Evolutionary conservation across 1,284 basidiomycete species (phyloP), one percentile per base, ranked within the genome.

Genomic region (Ganoderma lingzhi): DNA sequence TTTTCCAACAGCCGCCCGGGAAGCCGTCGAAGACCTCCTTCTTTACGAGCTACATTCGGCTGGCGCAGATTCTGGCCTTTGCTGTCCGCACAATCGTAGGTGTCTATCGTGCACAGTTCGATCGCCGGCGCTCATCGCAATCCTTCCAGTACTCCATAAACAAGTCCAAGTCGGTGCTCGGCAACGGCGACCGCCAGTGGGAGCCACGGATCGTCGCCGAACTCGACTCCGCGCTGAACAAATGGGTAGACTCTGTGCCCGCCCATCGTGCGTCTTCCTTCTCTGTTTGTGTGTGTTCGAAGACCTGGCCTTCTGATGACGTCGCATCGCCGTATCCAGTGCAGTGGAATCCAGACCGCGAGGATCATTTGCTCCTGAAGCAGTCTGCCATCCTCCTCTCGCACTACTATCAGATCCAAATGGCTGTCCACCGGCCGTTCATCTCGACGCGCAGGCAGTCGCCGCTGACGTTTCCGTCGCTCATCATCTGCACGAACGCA

Each of bases 401-500:
- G 32, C 81, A 83, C 37, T 90, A 89, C 76, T 90, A 90, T 75
- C 84, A 87, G 63, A 78, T 85, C 3, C 85, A 84, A 67, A 89
- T 90, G 68, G 80, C 87, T 60, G 84, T 90, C 28, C 90, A 90
- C 76, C 83, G 88, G 1, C 88, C 88, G 0, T 90, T 90, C 80
- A 90, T 90, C 66, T 64, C 63, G 35, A 48, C 23, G 45, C 37
- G 51, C 30, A 28, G 63, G 32, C 19, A 82, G 62, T 82, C 82
- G 0, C 77, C 82, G 0, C 75, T 84, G 6, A 78, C 81, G 6
- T 83, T 85, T 73, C 87, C 89, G 0, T 89, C 88, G 1, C 82
- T 90, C 17, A 86, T 88, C 1, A 89, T 91, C 65, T 91, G 89
- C 79, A 86, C 86, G 48, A 89, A 88, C 65, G 89, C 89, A 2